phyloP scores from a whole-genome alignment of 2,329 filamentous ascomycete species.

The Colletotrichum liaoningense region DNA sequence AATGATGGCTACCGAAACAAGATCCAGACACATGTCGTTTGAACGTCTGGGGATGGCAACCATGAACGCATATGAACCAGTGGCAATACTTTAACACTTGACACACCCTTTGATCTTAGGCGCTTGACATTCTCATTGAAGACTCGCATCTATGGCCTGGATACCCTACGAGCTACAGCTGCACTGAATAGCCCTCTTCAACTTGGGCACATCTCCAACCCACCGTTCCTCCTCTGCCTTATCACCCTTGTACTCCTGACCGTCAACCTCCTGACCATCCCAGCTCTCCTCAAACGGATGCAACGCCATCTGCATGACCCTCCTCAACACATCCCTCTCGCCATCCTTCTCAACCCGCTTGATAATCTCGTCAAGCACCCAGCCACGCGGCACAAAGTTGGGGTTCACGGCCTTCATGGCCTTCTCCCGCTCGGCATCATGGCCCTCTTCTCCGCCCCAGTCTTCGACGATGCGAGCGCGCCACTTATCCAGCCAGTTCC shows the following conservation, averaged over 20 bases:
- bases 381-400: constrained; percentile 90
- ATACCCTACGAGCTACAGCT: constrained; percentile 84
- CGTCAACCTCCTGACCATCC: constrained; percentile 63
- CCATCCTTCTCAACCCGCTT: constrained; percentile 85
- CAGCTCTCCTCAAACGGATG: constrained; percentile 87
- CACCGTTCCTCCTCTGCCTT: constrained; percentile 83
- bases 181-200: constrained; percentile 87
- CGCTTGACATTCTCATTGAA: no score
- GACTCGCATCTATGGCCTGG: no score
- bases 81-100: no score
- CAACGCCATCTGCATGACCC: constrained; percentile 84
- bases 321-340: constrained; percentile 81
- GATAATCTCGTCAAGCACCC: constrained; percentile 95
- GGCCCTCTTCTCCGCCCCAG: constrained; percentile 70
- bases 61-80: no score
- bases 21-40: no score
- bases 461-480: constrained; percentile 77
- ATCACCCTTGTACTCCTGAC: constrained; percentile 66
- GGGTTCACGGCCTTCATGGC: constrained; percentile 92
- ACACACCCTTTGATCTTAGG: no score
- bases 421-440: constrained; percentile 71
- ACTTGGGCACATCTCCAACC: constrained; percentile 85
- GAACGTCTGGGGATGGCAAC: no score
- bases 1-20: no score
- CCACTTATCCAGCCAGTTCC: constrained; percentile 87